A percentile compares a stretch with the other conserved stretches of the same genome.
Evolutionary conservation across 352 stramenopile species (phyloP).

Genomic region (Pythium rhizo-oryzae): DNA sequence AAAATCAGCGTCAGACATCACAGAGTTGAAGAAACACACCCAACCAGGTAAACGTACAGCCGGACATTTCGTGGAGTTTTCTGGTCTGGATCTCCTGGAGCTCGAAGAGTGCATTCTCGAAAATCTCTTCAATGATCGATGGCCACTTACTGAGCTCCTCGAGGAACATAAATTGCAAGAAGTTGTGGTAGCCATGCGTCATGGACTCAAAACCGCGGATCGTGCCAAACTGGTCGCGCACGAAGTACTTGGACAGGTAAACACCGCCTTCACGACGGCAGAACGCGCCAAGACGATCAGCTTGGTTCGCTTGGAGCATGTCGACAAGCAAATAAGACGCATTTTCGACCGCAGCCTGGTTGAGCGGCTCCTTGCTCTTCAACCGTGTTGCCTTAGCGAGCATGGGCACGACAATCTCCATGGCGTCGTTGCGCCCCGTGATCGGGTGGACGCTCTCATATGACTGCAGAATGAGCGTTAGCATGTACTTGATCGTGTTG

Average conservation of each 20-base stretch:
- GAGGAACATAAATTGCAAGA: slow-evolving; percentile 88
- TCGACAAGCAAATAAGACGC: slow-evolving; percentile 79
- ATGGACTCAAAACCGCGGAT: slow-evolving; percentile 88
- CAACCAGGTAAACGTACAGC: slow-evolving; percentile 27
- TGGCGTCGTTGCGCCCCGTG: slow-evolving; percentile 85
- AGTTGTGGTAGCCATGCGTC: slow-evolving; percentile 91
- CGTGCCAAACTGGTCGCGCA: slow-evolving; percentile 87
- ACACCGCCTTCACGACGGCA: slow-evolving; percentile 79
- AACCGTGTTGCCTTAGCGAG: slow-evolving; percentile 58
- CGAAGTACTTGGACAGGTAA: slow-evolving; percentile 89
- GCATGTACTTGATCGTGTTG: slow-evolving; percentile 91
- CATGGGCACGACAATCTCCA: slow-evolving; percentile 79
- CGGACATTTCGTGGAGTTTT: slow-evolving; percentile 54
- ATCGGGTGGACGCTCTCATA: slow-evolving; percentile 90
- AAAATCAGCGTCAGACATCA: background rate
- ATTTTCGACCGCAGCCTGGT: slow-evolving; percentile 69
- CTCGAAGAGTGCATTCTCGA: slow-evolving; percentile 66
- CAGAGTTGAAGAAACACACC: background rate
- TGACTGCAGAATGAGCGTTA: slow-evolving; percentile 85
- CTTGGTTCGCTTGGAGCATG: slow-evolving; percentile 88
- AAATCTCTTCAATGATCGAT: slow-evolving; percentile 65
- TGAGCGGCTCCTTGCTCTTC: slow-evolving; percentile 38
- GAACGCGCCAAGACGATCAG: slow-evolving; percentile 81
- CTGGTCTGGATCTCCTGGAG: slow-evolving; percentile 54
- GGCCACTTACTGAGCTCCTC: slow-evolving; percentile 84